Evolutionary conservation across 352 stramenopile genomes (phyloP).

Genomic region (Peronospora destructor): DNA sequence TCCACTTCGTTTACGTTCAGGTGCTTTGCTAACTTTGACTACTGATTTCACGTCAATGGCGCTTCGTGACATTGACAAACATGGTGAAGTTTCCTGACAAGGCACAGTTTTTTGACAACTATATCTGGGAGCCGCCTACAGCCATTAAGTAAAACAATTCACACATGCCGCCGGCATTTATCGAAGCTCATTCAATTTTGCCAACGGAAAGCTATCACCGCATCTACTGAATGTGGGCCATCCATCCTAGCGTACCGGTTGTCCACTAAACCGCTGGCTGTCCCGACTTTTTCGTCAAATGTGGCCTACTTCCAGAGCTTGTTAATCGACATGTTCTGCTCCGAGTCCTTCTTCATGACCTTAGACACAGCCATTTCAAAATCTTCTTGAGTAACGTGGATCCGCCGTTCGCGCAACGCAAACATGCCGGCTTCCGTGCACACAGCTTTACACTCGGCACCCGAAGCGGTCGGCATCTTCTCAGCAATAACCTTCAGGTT

Average conservation of each 20-base stretch:
- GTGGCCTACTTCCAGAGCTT: slow-evolving; percentile 98
- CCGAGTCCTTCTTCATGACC: slow-evolving; percentile 99
- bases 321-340: slow-evolving; percentile 96
- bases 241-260: slow-evolving; percentile 6
- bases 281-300: not conserved
- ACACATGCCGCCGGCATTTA: slow-evolving; percentile 9
- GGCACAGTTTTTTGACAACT: slow-evolving; percentile 82
- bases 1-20: slow-evolving; percentile 57
- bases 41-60: slow-evolving; percentile 82
- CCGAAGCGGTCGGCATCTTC: slow-evolving; percentile 96
- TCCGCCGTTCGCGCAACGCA: slow-evolving; percentile 96
- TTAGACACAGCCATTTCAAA: slow-evolving; percentile 99
- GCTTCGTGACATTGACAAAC: slow-evolving; percentile 49
- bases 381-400: slow-evolving; percentile 99
- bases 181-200: slow-evolving; percentile 30
- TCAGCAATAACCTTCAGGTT: slow-evolving; percentile 97
- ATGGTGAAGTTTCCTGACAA: slow-evolving; percentile 75
- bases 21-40: slow-evolving; percentile 83
- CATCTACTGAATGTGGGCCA: not conserved
- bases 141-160: slow-evolving; percentile 13
- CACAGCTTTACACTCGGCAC: slow-evolving; percentile 98
- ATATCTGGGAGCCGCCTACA: slow-evolving; percentile 54
- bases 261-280: slow-evolving; percentile 10
- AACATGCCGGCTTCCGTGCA: slow-evolving; percentile 99
- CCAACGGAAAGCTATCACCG: slow-evolving; percentile 1